phyloP scores from a whole-genome alignment of 2,329 filamentous ascomycete species.

The Magnaporthiopsis incrustans region DNA sequence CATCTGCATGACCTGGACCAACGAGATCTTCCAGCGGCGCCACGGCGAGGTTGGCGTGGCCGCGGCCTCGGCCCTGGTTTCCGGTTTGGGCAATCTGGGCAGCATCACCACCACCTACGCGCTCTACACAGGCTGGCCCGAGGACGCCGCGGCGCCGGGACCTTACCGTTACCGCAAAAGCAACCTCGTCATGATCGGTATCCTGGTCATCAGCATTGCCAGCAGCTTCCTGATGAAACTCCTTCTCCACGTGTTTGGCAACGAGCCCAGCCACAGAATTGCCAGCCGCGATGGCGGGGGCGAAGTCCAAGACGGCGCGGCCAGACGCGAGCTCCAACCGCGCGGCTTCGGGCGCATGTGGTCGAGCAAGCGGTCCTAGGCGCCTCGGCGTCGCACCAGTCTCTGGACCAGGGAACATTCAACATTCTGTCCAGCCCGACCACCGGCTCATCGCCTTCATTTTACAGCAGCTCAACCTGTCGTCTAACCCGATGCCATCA shows the following conservation, averaged over 20 bases:
- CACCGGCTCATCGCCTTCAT: background rate
- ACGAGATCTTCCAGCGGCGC: slow-evolving; percentile 79
- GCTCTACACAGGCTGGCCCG: slow-evolving; percentile 78
- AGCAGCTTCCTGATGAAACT: slow-evolving; percentile 63
- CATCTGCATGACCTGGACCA: slow-evolving; percentile 91
- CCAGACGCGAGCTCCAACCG: slow-evolving; percentile 47
- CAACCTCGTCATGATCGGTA: slow-evolving; percentile 83
- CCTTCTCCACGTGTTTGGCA: slow-evolving; percentile 52
- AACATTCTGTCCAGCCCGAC: background rate
- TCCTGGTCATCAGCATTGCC: slow-evolving; percentile 68
- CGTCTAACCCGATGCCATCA: background rate
- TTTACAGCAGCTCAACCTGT: slow-evolving; percentile 1
- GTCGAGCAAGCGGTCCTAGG: slow-evolving; percentile 7
- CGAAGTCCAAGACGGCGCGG: slow-evolving; percentile 51
- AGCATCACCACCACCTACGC: slow-evolving; percentile 85
- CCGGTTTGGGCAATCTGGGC: slow-evolving; percentile 78
- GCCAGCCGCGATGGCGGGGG: slow-evolving; percentile 25
- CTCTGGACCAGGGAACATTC: background rate
- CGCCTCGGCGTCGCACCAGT: background rate
- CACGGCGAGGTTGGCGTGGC: slow-evolving; percentile 89
- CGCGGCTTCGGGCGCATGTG: slow-evolving; percentile 45
- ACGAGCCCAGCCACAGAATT: slow-evolving; percentile 40
- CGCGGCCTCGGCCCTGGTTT: slow-evolving; percentile 76
- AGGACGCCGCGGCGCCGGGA: slow-evolving; percentile 59
- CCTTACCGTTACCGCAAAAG: slow-evolving; percentile 69